These are phyloP conservation scores for Cyathus striatus DNA, from an alignment of 768 basidiomycete genomes.

Conservation along the genomic window DNA sequence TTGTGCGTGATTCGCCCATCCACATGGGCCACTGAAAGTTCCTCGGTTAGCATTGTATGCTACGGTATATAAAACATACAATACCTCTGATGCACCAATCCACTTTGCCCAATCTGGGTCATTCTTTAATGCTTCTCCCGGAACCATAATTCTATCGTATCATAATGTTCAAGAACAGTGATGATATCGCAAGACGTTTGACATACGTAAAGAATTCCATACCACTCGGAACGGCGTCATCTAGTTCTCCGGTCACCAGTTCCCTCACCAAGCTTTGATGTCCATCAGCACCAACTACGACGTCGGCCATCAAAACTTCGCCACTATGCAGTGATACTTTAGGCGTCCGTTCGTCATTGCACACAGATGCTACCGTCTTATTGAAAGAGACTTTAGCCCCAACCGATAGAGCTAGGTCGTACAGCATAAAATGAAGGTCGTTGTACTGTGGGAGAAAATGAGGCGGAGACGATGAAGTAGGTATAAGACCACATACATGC, in stretches of 20 bases:
- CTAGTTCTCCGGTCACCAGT: conserved; percentile 25
- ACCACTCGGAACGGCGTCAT: conserved; percentile 17
- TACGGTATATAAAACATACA: no score
- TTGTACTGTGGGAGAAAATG: conserved; percentile 33
- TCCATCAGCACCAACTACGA: conserved; percentile 51
- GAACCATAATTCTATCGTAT: conserved; percentile 21
- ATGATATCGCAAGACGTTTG: conserved; percentile 1
- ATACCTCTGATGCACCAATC: conserved; percentile 26
- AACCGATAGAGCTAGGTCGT: conserved; percentile 31
- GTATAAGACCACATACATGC: conserved; percentile 25
- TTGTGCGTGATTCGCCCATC: conserved; percentile 22
- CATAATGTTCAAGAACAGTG: conserved; percentile 1
- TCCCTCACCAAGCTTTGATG: conserved; percentile 32
- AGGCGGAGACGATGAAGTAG: no score
- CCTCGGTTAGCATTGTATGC: no score
- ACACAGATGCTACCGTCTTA: conserved; percentile 18
- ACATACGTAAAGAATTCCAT: conserved; percentile 34
- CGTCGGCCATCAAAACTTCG: conserved; percentile 30
- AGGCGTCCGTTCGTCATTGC: conserved; percentile 20
- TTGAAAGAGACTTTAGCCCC: conserved; percentile 34
- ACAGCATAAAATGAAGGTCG: conserved; percentile 40
- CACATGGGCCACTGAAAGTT: conserved; percentile 23
- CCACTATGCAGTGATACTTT: conserved; percentile 28
- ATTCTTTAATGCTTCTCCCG: conserved; percentile 25
- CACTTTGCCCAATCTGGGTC: conserved; percentile 32